phyloP scores from a whole-genome alignment of 768 basidiomycete genomes.

The Mycena rosella region DNA sequence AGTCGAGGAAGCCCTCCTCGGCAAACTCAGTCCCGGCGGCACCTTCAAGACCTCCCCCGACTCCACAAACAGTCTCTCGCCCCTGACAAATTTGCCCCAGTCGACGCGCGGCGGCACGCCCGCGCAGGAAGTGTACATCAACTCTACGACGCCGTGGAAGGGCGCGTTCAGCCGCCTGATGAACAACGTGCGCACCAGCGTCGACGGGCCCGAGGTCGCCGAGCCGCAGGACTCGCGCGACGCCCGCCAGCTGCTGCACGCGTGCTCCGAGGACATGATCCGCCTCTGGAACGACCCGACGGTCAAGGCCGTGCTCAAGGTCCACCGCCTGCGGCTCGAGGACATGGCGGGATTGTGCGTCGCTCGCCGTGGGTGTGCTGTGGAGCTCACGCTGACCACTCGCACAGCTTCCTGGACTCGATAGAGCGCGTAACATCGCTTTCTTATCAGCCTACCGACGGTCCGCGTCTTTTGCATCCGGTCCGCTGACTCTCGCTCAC shows the following conservation, averaged over 20 bases:
- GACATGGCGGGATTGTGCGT: constrained; percentile 57
- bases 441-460: constrained; percentile 64
- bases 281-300: constrained; percentile 63
- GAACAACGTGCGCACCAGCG: constrained; percentile 44
- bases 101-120: constrained; percentile 19
- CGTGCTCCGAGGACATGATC: constrained; percentile 65
- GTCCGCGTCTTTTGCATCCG: constrained; percentile 41
- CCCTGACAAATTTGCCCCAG: constrained; percentile 28
- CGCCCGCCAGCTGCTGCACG: constrained; percentile 58
- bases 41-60: constrained; percentile 21
- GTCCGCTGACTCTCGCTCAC: not conserved
- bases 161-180: constrained; percentile 50
- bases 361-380: not conserved
- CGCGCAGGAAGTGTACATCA: constrained; percentile 48
- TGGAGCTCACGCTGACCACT: not conserved
- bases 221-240: constrained; percentile 54
- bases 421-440: constrained; percentile 60
- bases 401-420: constrained; percentile 63
- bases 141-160: constrained; percentile 53
- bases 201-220: constrained; percentile 42
- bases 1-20: constrained; percentile 63
- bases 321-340: constrained; percentile 60
- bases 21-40: constrained; percentile 57
- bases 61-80: not conserved
- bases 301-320: constrained; percentile 54